Base-by-base conservation (phyloP, 2,329 filamentous ascomycete genomes). In the Eutypa lata region DNA sequence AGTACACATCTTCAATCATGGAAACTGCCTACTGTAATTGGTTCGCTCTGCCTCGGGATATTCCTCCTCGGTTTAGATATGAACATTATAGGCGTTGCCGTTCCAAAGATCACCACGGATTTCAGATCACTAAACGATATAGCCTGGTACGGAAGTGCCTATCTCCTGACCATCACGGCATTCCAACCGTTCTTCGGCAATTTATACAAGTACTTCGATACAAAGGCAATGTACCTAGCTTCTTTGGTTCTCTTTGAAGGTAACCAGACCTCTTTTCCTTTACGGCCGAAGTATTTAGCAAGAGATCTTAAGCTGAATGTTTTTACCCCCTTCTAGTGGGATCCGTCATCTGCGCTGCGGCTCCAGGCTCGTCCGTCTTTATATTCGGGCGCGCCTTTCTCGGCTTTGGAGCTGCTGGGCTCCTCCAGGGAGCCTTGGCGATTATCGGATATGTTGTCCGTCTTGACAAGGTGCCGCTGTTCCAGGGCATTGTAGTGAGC, bases 401-500 rank as follows among this genome's bases (percentile, higher is more conserved):
- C 28, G 65, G 65, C 3, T 40, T 60, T 13, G 65, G 63, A 0
- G 60, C 59, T 7, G 61, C 61, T 4, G 65, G 65, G 7, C 42
- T 67, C 1, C 58, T 64, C 26, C 58, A 63, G 18, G 63, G 65
- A 4, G 62, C 60, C 8, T 53, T 63, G 3, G 56, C 68, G 43
- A 68, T 70, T 47, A 65, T 71, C 19, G 56, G 63, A 14, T 60
- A 65, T 28, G 59, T 62, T 14, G 72, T 76, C 3, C 71, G 69
- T 2, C 61, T 78, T 1, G 65, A 70, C 2, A 72, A 73, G 50
- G 64, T 74, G 50, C 74, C 65, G 1, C 67, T 73, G 10, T 77
- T 71, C 53, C 69, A 68, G 22, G 71, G 73, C 38, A 53, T 76
- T 14, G 65, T 76, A 16, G 66, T 68, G 10, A 69, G 67, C n/a